These are phyloP conservation scores for Eucalyptus leucophloia DNA, from an alignment of 345 rosid species.

Conservation along the genomic window DNA sequence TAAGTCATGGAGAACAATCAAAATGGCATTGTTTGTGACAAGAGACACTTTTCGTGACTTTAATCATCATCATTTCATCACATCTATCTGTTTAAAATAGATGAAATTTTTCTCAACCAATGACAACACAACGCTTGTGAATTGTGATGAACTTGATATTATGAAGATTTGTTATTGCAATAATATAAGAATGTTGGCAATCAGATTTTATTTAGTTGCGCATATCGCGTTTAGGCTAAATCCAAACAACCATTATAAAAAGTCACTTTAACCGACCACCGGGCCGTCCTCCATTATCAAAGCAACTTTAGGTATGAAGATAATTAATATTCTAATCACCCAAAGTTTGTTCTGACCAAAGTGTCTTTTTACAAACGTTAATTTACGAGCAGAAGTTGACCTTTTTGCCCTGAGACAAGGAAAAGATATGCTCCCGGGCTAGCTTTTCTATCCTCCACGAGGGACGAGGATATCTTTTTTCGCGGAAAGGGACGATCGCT, in stretches of 20 bases:
- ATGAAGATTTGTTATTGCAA: background rate
- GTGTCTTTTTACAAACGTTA: background rate
- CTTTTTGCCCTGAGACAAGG: background rate
- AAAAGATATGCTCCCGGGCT: background rate
- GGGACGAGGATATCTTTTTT: background rate
- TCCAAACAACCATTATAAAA: background rate
- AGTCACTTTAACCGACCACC: background rate
- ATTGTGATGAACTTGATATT: too few species aligned
- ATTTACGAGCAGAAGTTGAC: background rate
- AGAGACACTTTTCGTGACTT: background rate
- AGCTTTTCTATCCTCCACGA: background rate
- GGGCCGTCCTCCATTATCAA: background rate
- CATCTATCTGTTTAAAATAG: background rate
- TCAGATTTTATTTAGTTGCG: background rate
- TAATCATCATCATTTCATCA: background rate
- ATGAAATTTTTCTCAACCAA: background rate
- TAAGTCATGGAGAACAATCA: background rate
- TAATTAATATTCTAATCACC: background rate
- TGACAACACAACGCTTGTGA: fast-evolving
- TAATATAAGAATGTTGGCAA: background rate
- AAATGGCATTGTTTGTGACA: background rate
- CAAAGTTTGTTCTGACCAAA: background rate
- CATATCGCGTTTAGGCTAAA: background rate
- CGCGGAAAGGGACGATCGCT: background rate
- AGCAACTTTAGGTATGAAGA: background rate